phyloP scores from a whole-genome alignment of 345 rosid species.

The Isatis tinctoria region DNA sequence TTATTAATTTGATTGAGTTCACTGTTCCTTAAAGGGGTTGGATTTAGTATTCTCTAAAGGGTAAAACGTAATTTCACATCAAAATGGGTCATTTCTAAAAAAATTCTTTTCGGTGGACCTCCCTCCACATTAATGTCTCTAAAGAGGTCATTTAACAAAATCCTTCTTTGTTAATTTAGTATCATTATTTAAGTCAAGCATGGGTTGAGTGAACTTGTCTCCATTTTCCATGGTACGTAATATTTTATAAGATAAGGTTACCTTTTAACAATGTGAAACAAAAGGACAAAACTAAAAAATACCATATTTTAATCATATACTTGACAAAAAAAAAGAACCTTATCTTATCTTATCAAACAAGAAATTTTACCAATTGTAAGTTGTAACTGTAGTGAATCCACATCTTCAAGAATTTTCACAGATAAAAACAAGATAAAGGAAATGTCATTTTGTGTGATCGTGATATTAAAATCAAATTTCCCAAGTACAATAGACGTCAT shows the following conservation, averaged over 20 bases:
- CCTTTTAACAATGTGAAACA: conserved; percentile 5
- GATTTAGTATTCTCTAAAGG: too few relatives aligned
- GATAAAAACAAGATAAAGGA: neutral
- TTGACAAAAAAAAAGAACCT: neutral
- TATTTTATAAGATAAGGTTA: neutral
- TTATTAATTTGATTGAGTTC: too few relatives aligned
- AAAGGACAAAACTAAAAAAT: conserved; percentile 13
- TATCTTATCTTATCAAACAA: conserved; percentile 24
- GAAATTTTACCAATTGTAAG: neutral
- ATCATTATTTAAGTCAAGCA: neutral
- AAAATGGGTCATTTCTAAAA: too few relatives aligned
- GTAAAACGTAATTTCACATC: too few relatives aligned
- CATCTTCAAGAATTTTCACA: neutral
- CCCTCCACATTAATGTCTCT: too few relatives aligned
- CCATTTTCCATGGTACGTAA: neutral
- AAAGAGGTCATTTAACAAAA: too few relatives aligned
- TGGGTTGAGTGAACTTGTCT: neutral
- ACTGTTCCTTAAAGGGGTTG: too few relatives aligned
- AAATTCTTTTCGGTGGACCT: too few relatives aligned
- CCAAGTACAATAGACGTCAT: neutral
- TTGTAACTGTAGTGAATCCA: neutral
- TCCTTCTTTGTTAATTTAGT: neutral
- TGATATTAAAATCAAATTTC: neutral
- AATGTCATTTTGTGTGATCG: neutral
- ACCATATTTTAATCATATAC: neutral